Percentiles rank a stretch among this genome's conserved stretches.
Evolutionary conservation across 2,329 filamentous ascomycete species (phyloP).

Genomic region (Zopfia rhizophila): DNA sequence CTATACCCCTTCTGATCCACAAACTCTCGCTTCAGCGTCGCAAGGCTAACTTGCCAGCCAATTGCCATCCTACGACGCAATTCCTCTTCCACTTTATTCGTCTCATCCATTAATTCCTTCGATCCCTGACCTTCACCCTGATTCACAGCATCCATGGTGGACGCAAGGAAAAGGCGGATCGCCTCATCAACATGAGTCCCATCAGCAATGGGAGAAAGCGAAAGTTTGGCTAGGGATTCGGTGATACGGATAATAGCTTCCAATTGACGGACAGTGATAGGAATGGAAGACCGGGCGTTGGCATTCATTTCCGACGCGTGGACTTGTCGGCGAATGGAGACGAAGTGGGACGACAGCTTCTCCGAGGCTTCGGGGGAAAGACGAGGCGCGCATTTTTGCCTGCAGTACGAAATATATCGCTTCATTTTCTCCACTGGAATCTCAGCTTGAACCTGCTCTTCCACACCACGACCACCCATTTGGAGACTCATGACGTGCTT

Average conservation of each 20-base stretch:
- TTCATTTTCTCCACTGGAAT: conserved; percentile 97
- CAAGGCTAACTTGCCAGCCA: conserved; percentile 92
- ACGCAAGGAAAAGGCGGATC: conserved; percentile 94
- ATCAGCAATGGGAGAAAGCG: conserved; percentile 84
- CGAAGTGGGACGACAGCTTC: conserved; percentile 96
- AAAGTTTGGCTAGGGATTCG: conserved; percentile 92
- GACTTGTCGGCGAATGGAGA: conserved; percentile 93
- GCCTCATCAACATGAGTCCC: conserved; percentile 96
- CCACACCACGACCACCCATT: conserved; percentile 85
- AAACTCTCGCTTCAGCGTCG: conserved; percentile 87
- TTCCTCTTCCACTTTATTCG: conserved; percentile 86
- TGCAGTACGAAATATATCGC: conserved; percentile 96
- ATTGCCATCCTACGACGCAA: conserved; percentile 88
- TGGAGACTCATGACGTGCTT: conserved; percentile 98
- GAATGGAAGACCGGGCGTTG: conserved; percentile 90
- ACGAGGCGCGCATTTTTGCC: conserved; percentile 90
- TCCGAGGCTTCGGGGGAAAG: conserved; percentile 91
- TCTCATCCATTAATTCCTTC: conserved; percentile 91
- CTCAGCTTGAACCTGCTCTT: conserved; percentile 86
- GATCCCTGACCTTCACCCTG: conserved; percentile 83
- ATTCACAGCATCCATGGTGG: conserved; percentile 97
- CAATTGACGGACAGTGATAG: conserved; percentile 96
- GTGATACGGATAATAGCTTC: conserved; percentile 98
- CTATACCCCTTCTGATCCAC: conserved; percentile 91
- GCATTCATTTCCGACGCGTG: conserved; percentile 90